phyloP scores from a whole-genome alignment of 2,329 filamentous ascomycete genomes.

The Sarocladiaceae sp. region DNA sequence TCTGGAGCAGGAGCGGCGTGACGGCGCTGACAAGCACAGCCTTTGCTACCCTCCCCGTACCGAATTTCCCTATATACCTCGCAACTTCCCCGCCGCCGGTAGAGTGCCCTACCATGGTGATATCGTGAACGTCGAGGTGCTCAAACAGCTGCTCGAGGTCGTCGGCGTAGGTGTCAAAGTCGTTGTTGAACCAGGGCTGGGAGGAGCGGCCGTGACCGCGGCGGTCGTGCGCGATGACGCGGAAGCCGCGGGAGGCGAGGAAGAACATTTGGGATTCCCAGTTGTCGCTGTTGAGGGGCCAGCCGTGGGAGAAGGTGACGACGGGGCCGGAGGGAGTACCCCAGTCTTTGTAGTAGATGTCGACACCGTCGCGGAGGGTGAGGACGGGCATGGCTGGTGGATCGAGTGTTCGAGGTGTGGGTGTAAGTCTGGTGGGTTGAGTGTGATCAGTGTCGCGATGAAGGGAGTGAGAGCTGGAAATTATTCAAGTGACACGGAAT shows the following conservation, averaged over 20 bases:
- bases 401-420: no score
- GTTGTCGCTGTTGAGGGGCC: constrained; percentile 25
- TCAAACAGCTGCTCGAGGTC: constrained; percentile 24
- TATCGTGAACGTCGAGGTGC: constrained; percentile 24
- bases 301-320: constrained; percentile 31
- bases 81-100: constrained; percentile 35
- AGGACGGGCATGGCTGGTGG: constrained; percentile 22
- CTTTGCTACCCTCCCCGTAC: constrained; percentile 29
- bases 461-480: no score
- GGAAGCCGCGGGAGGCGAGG: constrained; percentile 23
- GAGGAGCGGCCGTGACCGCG: constrained; percentile 27
- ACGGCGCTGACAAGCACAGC: constrained; percentile 31
- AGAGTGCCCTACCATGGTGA: constrained; percentile 39
- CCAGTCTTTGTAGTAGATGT: constrained; percentile 37
- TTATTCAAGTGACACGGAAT: no score
- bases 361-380: constrained; percentile 27
- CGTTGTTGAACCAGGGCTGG: constrained; percentile 18
- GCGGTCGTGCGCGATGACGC: constrained; percentile 25
- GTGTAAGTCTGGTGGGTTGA: not conserved
- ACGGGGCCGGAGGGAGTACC: constrained; percentile 26
- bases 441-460: not conserved
- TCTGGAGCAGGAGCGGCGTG: constrained; percentile 29
- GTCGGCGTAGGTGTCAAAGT: constrained; percentile 22
- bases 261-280: constrained; percentile 24
- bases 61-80: constrained; percentile 29